Evolutionary conservation across 257 asterid genomes (phyloP).

Genomic region (Galeopsis tetrahit): DNA sequence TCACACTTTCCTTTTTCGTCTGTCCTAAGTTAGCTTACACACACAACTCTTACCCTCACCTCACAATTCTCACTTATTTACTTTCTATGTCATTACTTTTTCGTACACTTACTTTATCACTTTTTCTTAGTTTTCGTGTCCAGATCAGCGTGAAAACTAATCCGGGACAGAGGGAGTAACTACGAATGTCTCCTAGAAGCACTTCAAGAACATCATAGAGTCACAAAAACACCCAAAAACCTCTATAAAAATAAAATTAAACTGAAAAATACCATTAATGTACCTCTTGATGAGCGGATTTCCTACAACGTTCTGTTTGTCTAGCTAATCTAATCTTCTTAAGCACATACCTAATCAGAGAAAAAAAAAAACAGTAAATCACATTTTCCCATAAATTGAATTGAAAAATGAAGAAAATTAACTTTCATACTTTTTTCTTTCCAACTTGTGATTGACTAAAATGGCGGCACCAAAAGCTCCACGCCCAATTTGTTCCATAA

Average conservation of each 20-base stretch:
- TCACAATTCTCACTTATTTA: no score
- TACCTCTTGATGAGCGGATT: slow-evolving; percentile 99
- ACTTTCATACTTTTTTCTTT: slow-evolving; percentile 70
- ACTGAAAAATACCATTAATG: slow-evolving; percentile 16
- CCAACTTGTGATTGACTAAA: slow-evolving; percentile 90
- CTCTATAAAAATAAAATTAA: neutral
- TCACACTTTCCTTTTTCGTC: no score
- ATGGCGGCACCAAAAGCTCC: slow-evolving; percentile 99
- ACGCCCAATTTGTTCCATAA: slow-evolving; percentile 99
- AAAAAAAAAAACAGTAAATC: neutral
- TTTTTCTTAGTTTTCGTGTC: no score
- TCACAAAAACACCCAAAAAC: neutral
- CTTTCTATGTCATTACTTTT: no score
- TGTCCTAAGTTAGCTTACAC: no score
- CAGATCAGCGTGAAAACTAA: no score
- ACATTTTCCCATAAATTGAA: slow-evolving; percentile 25
- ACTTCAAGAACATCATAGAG: slow-evolving; percentile 19
- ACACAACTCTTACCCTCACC: no score
- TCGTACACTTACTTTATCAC: no score
- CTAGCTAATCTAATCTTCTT: slow-evolving; percentile 97
- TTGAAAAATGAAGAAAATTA: slow-evolving; percentile 12
- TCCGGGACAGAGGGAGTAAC: no score
- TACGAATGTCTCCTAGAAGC: slow-evolving; percentile 15
- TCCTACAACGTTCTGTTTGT: slow-evolving; percentile 96
- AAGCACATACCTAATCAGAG: slow-evolving; percentile 74